Percentiles rank a stretch among this genome's conserved stretches.
phyloP scores from a whole-genome alignment of 371 early-diverging fungal species.

The Apophysomyces ossiformis region DNA sequence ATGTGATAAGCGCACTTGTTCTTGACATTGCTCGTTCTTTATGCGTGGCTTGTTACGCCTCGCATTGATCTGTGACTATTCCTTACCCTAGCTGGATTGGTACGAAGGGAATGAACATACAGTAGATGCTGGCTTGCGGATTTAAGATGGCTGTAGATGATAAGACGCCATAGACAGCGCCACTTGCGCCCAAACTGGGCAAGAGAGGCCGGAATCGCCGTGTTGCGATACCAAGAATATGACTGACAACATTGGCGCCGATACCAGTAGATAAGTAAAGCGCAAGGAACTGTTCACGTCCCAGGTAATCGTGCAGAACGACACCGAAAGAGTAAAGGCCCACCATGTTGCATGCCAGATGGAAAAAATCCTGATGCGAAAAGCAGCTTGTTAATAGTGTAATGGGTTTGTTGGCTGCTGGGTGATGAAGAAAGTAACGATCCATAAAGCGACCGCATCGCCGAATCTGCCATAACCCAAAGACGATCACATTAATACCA shows the following conservation, averaged over 20 bases:
- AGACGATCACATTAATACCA: constrained; percentile 61
- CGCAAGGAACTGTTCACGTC: constrained; percentile 68
- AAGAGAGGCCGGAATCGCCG: constrained; percentile 38
- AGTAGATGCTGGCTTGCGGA: constrained; percentile 55
- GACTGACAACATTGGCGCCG: constrained; percentile 54
- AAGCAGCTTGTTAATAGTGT: constrained; percentile 67
- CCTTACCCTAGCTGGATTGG: constrained; percentile 49
- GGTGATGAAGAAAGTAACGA: constrained; percentile 62
- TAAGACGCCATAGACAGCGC: constrained; percentile 66
- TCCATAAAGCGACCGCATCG: constrained; percentile 58
- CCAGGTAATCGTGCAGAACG: constrained; percentile 44
- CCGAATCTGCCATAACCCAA: constrained; percentile 65
- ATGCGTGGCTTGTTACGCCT: too few relatives aligned
- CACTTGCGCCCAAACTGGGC: constrained; percentile 69
- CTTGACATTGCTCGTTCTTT: too few relatives aligned
- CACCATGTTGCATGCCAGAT: constrained; percentile 68
- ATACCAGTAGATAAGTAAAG: constrained; percentile 66
- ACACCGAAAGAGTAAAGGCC: constrained; percentile 63
- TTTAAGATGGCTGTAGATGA: constrained; percentile 49
- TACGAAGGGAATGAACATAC: constrained; percentile 67
- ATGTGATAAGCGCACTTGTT: neutral
- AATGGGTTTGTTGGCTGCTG: constrained; percentile 48
- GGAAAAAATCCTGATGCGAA: constrained; percentile 63
- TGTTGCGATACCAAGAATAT: constrained; percentile 43
- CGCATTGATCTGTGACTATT: neutral